Evolutionary conservation across 1,284 basidiomycete genomes (phyloP).

Genomic region (Apiotrichum domesticum): DNA sequence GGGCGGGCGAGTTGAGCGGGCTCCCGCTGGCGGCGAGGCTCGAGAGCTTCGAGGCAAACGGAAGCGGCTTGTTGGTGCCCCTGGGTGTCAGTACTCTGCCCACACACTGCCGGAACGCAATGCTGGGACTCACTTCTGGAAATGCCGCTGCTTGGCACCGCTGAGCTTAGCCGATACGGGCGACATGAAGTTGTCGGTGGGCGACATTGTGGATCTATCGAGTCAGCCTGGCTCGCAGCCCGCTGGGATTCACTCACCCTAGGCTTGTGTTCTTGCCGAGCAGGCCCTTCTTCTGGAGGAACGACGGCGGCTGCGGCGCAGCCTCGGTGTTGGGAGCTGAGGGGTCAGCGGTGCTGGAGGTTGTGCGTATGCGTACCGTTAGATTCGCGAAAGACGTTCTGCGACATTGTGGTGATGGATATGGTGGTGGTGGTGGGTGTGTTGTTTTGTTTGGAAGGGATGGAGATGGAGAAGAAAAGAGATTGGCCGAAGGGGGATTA

Average conservation of each 20-base stretch:
- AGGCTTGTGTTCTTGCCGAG: slow-evolving; percentile 20
- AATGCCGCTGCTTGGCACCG: slow-evolving; percentile 83
- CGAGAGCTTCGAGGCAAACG: slow-evolving; percentile 36
- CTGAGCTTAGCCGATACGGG: slow-evolving; percentile 82
- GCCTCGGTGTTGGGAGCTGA: neutral
- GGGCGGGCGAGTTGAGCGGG: slow-evolving; percentile 2
- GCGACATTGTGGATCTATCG: slow-evolving; percentile 61
- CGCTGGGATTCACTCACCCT: slow-evolving; percentile 20
- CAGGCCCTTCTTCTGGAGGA: slow-evolving; percentile 44
- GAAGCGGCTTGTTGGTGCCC: slow-evolving; percentile 31
- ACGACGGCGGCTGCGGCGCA: slow-evolving; percentile 22
- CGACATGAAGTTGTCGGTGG: slow-evolving; percentile 86
- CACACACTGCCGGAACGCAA: slow-evolving; percentile 15
- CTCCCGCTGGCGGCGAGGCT: slow-evolving; percentile 19
- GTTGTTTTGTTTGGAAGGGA: neutral
- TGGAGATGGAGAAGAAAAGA: neutral
- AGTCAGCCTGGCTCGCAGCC: slow-evolving; percentile 10
- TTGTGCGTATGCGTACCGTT: slow-evolving; percentile 10
- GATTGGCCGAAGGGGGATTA: neutral
- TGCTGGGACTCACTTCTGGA: slow-evolving; percentile 62
- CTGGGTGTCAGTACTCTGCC: neutral
- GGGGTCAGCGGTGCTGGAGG: neutral
- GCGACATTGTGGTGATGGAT: slow-evolving; percentile 7
- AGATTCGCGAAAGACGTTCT: slow-evolving; percentile 20
- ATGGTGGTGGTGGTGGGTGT: neutral